phyloP scores from a whole-genome alignment of 768 basidiomycete genomes.

The Collybia sordida region DNA sequence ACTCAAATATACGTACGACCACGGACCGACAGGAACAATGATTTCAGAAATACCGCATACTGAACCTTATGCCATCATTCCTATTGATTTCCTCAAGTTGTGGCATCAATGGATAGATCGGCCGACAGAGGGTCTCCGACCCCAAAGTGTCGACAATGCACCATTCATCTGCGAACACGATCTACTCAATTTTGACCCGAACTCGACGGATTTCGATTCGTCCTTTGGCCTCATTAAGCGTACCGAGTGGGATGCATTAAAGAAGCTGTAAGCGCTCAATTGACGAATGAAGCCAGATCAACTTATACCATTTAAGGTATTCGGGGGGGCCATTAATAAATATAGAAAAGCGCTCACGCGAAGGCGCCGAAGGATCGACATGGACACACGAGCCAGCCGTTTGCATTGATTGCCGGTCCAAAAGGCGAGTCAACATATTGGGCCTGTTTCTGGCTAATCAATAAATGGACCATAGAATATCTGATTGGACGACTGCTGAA shows the following conservation, averaged over 20 bases:
- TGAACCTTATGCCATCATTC: slow-evolving; percentile 56
- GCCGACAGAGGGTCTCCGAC: slow-evolving; percentile 55
- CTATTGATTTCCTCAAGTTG: slow-evolving; percentile 56
- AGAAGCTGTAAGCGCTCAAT: slow-evolving; percentile 47
- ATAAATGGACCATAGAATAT: slow-evolving; percentile 36
- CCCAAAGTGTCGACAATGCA: slow-evolving; percentile 61
- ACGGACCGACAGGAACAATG: slow-evolving; percentile 43
- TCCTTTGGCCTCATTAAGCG: slow-evolving; percentile 55
- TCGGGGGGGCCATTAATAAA: slow-evolving; percentile 52
- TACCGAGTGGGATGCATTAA: slow-evolving; percentile 64
- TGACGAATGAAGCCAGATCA: background rate
- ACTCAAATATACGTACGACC: slow-evolving; percentile 63
- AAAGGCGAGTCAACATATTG: slow-evolving; percentile 40
- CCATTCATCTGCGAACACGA: slow-evolving; percentile 69
- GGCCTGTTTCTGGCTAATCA: background rate
- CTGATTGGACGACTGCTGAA: slow-evolving; percentile 59
- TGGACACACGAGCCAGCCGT: slow-evolving; percentile 53
- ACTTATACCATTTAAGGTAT: slow-evolving; percentile 42
- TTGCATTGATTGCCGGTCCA: slow-evolving; percentile 60
- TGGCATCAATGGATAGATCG: slow-evolving; percentile 74
- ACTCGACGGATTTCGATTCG: slow-evolving; percentile 57
- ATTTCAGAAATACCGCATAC: slow-evolving; percentile 49
- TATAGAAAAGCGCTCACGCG: slow-evolving; percentile 34
- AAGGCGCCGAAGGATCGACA: slow-evolving; percentile 25
- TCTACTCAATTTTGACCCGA: slow-evolving; percentile 65